phyloP scores from a whole-genome alignment of 2,329 filamentous ascomycete genomes.

The Westerdykella aurantiaca region DNA sequence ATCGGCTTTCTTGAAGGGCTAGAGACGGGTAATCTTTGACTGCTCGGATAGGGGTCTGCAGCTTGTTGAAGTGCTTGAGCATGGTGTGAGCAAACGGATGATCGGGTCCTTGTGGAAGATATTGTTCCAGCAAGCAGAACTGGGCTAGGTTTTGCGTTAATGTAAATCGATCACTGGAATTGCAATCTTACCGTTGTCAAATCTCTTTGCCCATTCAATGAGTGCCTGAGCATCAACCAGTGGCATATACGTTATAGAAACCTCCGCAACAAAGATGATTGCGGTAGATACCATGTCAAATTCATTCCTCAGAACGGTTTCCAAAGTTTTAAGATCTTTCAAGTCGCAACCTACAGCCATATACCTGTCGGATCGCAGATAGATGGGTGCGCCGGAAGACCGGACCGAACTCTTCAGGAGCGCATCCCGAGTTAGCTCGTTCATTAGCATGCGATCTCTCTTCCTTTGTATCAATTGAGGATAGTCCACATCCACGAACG shows the following conservation, averaged over 20 bases:
- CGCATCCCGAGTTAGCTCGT: conserved; percentile 41
- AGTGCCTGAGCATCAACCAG: conserved; percentile 65
- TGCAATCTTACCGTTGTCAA: conserved; percentile 56
- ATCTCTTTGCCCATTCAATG: conserved; percentile 68
- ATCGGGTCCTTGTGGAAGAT: conserved; percentile 67
- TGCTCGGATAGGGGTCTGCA: conserved; percentile 71
- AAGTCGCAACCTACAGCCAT: conserved; percentile 77
- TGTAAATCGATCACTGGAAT: not conserved
- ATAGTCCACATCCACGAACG: conserved; percentile 84
- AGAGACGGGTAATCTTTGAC: conserved; percentile 64
- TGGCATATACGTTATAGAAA: conserved; percentile 88
- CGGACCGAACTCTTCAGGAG: conserved; percentile 24
- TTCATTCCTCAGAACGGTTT: conserved; percentile 53
- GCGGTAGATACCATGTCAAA: conserved; percentile 54
- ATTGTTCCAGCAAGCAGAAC: conserved; percentile 84
- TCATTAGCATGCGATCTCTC: conserved; percentile 57
- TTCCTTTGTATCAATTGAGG: conserved; percentile 73
- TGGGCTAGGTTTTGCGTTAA: conserved; percentile 48
- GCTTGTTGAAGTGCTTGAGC: conserved; percentile 74
- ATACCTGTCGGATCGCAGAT: conserved; percentile 58
- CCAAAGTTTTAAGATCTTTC: conserved; percentile 58
- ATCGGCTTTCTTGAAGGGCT: conserved; percentile 62
- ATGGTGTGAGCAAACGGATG: conserved; percentile 86
- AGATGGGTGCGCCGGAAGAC: conserved; percentile 22
- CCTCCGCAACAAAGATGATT: conserved; percentile 80